These are phyloP conservation scores for Hura crepitans DNA, from an alignment of 441 rosid species.

Conservation along the genomic window DNA sequence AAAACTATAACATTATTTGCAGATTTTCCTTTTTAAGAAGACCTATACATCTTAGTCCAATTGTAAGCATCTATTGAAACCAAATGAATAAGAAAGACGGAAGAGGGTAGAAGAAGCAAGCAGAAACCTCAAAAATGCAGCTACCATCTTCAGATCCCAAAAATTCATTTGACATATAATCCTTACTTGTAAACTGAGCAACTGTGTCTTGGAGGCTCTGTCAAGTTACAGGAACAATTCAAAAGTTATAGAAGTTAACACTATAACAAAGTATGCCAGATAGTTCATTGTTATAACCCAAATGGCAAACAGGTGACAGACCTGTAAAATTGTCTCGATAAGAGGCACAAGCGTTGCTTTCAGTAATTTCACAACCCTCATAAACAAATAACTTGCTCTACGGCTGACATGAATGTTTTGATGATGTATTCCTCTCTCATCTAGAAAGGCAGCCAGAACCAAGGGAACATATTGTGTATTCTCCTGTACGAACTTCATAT, in stretches of 20 bases:
- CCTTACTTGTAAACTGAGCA: conserved; percentile 55
- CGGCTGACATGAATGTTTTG: conserved; percentile 68
- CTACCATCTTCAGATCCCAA: conserved; percentile 80
- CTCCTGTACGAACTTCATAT: conserved; percentile 77
- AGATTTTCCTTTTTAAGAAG: background rate
- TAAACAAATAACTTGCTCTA: conserved; percentile 88
- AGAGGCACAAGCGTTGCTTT: conserved; percentile 86
- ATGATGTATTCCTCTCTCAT: conserved; percentile 93
- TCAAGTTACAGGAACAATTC: conserved; percentile 16
- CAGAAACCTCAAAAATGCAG: conserved; percentile 82
- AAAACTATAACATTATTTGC: background rate
- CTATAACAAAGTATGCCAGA: background rate
- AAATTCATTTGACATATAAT: conserved; percentile 41
- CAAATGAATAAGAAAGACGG: background rate
- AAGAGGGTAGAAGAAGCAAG: background rate
- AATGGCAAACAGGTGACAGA: no score
- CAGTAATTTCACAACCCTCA: conserved; percentile 75
- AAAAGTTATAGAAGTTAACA: background rate
- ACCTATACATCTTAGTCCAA: background rate
- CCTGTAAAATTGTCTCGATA: conserved; percentile 85
- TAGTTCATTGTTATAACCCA: conserved; percentile 1
- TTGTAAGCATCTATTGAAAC: background rate
- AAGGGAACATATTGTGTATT: conserved; percentile 58
- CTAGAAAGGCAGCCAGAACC: conserved; percentile 77
- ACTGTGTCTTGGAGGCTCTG: conserved; percentile 87